A percentile compares a stretch with the other conserved stretches of the same genome.
Evolutionary conservation across 495 filamentous ascomycete genomes (phyloP).

Genomic region (Podospora sp.): DNA sequence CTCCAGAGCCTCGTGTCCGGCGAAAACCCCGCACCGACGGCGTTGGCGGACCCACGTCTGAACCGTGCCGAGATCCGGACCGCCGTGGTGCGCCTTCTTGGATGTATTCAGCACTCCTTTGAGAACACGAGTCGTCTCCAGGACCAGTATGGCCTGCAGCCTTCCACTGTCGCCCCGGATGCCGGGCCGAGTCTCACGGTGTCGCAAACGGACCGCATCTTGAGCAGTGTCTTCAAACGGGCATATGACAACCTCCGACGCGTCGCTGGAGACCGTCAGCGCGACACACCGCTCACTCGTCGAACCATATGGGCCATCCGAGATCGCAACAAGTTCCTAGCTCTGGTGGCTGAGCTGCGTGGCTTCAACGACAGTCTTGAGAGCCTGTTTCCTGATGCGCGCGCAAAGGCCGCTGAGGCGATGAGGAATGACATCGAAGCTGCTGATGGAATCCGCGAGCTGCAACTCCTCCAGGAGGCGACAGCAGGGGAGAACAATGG

Average conservation of each 20-base stretch:
- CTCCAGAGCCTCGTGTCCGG: constrained; percentile 3
- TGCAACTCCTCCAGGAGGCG: constrained; percentile 6
- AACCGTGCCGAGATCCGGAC: neutral
- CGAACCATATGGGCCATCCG: neutral
- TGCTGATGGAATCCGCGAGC: neutral
- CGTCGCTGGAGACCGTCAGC: constrained; percentile 4
- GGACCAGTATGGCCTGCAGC: constrained; percentile 9
- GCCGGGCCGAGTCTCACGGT: neutral
- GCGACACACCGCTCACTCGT: neutral
- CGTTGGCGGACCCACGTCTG: neutral
- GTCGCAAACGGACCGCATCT: constrained; percentile 10
- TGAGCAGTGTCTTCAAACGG: constrained; percentile 2
- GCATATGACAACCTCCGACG: constrained; percentile 6
- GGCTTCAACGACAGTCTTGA: constrained; percentile 5
- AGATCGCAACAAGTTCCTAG: neutral
- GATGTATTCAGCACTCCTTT: constrained; percentile 6
- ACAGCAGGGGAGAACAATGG: constrained; percentile 1
- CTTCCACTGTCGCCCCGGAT: neutral
- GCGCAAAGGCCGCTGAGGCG: neutral
- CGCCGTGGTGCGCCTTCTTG: constrained; percentile 5
- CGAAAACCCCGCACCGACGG: neutral
- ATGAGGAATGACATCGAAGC: constrained; percentile 8
- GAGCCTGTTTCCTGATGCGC: constrained; percentile 10
- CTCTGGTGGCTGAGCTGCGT: neutral
- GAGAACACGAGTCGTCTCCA: constrained; percentile 7